Evolutionary conservation across 768 basidiomycete species (phyloP).

Genomic region (Mycena venus): DNA sequence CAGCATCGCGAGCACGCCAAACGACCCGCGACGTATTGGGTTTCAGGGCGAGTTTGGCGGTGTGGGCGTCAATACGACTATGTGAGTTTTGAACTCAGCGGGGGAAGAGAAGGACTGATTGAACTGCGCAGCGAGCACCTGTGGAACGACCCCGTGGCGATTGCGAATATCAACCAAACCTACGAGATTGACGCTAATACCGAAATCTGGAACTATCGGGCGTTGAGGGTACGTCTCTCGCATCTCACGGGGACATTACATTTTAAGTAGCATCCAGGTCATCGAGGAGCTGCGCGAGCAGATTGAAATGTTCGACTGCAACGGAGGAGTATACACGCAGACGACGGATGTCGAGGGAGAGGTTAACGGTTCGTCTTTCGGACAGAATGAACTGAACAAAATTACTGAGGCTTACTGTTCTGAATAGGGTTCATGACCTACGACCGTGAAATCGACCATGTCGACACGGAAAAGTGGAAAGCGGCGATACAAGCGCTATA

Average conservation of each 20-base stretch:
- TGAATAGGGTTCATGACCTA: conserved; percentile 1
- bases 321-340: conserved; percentile 6
- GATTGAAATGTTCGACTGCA: conserved; percentile 14
- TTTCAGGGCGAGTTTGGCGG: conserved; percentile 15
- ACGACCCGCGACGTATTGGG: background rate
- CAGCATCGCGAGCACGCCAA: conserved; percentile 1
- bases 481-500: conserved; percentile 8
- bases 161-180: background rate
- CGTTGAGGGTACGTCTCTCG: background rate
- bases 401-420: background rate
- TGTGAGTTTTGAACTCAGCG: background rate
- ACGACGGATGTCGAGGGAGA: conserved; percentile 11
- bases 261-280: background rate
- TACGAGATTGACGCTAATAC: conserved; percentile 9
- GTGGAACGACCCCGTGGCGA: conserved; percentile 1
- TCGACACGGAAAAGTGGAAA: conserved; percentile 12
- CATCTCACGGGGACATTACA: background rate
- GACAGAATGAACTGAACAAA: background rate
- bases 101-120: background rate
- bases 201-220: conserved; percentile 7
- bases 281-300: conserved; percentile 11
- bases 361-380: background rate
- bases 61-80: conserved; percentile 3
- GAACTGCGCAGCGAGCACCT: background rate
- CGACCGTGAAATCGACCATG: conserved; percentile 2